phyloP scores from a whole-genome alignment of 164 flowering plant species.

The Aristolochia contorta region DNA sequence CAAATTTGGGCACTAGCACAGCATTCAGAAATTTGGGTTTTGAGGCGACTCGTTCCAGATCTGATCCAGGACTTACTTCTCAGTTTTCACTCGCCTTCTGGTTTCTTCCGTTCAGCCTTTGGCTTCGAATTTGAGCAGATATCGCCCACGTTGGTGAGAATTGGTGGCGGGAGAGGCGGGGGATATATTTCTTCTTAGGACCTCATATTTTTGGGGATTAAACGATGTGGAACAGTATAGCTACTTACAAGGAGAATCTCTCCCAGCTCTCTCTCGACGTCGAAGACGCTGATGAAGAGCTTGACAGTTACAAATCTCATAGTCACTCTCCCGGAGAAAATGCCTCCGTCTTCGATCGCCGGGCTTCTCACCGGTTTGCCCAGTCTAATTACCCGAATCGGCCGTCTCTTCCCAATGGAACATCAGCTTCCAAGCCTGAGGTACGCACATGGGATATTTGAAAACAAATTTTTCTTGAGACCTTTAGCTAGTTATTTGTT shows the following conservation, averaged over 20 bases:
- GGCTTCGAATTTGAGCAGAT: too few species aligned
- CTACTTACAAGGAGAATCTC: slow-evolving; percentile 75
- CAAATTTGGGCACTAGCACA: too few species aligned
- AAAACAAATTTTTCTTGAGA: not conserved
- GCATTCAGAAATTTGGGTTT: too few species aligned
- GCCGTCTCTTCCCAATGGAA: slow-evolving; percentile 47
- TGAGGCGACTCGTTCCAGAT: too few species aligned
- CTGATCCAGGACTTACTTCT: too few species aligned
- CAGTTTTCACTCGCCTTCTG: too few species aligned
- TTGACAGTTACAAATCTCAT: slow-evolving; percentile 31
- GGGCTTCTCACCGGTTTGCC: slow-evolving; percentile 48
- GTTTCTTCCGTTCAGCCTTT: too few species aligned
- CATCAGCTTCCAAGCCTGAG: slow-evolving; percentile 41
- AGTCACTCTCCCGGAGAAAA: slow-evolving; percentile 16
- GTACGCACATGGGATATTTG: slow-evolving; percentile 21
- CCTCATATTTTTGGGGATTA: not conserved
- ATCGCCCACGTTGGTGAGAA: too few species aligned
- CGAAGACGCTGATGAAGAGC: slow-evolving; percentile 59
- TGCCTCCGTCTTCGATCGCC: slow-evolving; percentile 38
- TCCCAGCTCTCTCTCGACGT: slow-evolving; percentile 83
- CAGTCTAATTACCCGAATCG: slow-evolving; percentile 38
- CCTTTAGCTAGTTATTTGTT: not conserved
- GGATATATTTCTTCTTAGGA: too few species aligned
- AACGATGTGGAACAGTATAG: slow-evolving; percentile 28
- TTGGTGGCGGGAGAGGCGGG: too few species aligned